These are phyloP conservation scores for Didymella keratinophila DNA, from an alignment of 2,329 filamentous ascomycete species.

Conservation along the genomic window DNA sequence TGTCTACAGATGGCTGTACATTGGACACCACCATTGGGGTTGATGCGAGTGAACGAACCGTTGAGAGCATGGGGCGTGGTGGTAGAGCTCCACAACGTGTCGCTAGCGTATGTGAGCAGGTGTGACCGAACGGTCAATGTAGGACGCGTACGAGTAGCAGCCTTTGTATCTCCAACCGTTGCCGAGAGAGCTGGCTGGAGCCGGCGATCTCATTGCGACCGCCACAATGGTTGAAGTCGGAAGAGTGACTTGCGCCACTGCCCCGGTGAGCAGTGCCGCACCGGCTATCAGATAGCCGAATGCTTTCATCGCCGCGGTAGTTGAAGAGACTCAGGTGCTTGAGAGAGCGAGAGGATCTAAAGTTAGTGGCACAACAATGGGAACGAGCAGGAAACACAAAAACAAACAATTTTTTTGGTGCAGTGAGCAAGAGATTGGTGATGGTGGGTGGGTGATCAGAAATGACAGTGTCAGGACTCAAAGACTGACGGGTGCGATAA, in stretches of 20 bases:
- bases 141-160: constrained; percentile 24
- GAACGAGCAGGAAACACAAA: neutral
- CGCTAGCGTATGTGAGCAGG: constrained; percentile 1
- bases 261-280: constrained; percentile 22
- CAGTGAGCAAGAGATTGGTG: neutral
- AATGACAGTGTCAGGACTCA: constrained; percentile 1
- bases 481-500: neutral
- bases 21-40: constrained; percentile 11
- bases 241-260: constrained; percentile 1
- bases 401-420: neutral
- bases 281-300: constrained; percentile 28
- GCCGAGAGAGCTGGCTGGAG: constrained; percentile 10
- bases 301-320: constrained; percentile 24
- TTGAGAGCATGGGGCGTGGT: constrained; percentile 15
- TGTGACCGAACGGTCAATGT: neutral
- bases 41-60: neutral
- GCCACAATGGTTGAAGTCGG: no score
- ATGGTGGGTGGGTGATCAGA: neutral
- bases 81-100: neutral
- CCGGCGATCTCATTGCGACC: neutral
- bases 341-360: neutral
- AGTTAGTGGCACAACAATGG: neutral
- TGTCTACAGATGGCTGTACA: constrained; percentile 17
- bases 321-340: neutral
- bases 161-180: constrained; percentile 28